A percentile compares a stretch with the other conserved stretches of the same genome.
Evolutionary conservation across 2,329 filamentous ascomycete species (phyloP).

Genomic region (Ceratocystis ficicola): DNA sequence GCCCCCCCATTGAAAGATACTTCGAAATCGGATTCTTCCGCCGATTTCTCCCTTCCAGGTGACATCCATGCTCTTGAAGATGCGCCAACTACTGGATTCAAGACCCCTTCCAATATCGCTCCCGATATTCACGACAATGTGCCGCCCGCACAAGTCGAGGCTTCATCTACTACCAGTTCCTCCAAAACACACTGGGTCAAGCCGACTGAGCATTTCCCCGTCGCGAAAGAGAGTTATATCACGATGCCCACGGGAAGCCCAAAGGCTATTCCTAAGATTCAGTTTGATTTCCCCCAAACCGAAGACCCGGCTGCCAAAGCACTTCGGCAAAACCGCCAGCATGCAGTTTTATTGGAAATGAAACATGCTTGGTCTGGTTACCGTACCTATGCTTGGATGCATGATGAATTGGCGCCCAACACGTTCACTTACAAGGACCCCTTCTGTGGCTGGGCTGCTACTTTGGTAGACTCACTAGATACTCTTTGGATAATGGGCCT

Average conservation of each 20-base stretch:
- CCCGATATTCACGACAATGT: slow-evolving; percentile 4
- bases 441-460: slow-evolving; percentile 86
- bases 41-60: slow-evolving; percentile 17
- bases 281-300: slow-evolving; percentile 51
- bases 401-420: slow-evolving; percentile 74
- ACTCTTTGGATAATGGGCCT: slow-evolving; percentile 80
- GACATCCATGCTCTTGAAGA: not conserved
- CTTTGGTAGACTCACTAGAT: slow-evolving; percentile 69
- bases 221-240: slow-evolving; percentile 58
- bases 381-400: slow-evolving; percentile 63
- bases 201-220: slow-evolving; percentile 62
- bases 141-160: not conserved
- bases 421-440: slow-evolving; percentile 57
- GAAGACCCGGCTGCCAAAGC: slow-evolving; percentile 50
- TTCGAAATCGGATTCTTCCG: not conserved
- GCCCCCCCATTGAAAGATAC: slow-evolving; percentile 15
- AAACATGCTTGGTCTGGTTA: slow-evolving; percentile 73
- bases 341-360: slow-evolving; percentile 60
- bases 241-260: slow-evolving; percentile 60
- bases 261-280: slow-evolving; percentile 61
- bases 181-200: slow-evolving; percentile 56
- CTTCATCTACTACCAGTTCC: not conserved
- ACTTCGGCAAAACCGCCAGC: slow-evolving; percentile 52
- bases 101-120: not conserved
- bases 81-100: not conserved